Evolutionary conservation across 345 rosid genomes (phyloP), one percentile per base, ranked within the genome.

Genomic region (Citrus cavaleriei): DNA sequence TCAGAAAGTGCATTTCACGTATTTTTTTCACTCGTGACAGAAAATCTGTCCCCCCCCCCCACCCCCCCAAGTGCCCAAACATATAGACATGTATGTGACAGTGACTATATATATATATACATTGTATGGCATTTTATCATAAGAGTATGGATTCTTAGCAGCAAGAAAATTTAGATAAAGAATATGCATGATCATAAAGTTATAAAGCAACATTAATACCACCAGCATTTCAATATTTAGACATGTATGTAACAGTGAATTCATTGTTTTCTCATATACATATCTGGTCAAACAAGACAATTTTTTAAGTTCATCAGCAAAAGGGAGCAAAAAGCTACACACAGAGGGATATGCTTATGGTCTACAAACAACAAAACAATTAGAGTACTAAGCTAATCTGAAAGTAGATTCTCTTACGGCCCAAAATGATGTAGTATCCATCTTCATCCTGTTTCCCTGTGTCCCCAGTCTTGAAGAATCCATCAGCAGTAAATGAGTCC

Each of bases 381-480:
- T 73, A 32, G 40, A 60, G 55, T 69, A 62, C 37, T 7, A 58
- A 8, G 49, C 27, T 28, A 68, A 62, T 25, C 21, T 2, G 25
- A 80, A 64, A 63, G 22, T 62, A 82, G 73, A 77, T 60, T 16
- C 78, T n/a, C 97, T 91, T 87, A 94, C 98, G 95, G 85, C 98
- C 98, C 91, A 96, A 87, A 85, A 96, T 96, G 81, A 96, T 70
- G 82, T 81, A 91, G 79, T 94, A 91, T 76, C 97, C 98, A 75
- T 96, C 97, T 79, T 94, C 95, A 77, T 96, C 93, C 71, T 91
- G 75, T 89, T 87, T 91, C 35, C 92, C 95, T 79, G 97, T 93
- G 89, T 96, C 98, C 74, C 99, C 99, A 18, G 99, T 94, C 89
- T 87, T 94, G 86, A 96, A 96, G 86, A 89, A 96, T 46, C 98